These are phyloP conservation scores for Ophiocordyceps australis DNA, from an alignment of 2,329 filamentous ascomycete species.

Conservation along the genomic window DNA sequence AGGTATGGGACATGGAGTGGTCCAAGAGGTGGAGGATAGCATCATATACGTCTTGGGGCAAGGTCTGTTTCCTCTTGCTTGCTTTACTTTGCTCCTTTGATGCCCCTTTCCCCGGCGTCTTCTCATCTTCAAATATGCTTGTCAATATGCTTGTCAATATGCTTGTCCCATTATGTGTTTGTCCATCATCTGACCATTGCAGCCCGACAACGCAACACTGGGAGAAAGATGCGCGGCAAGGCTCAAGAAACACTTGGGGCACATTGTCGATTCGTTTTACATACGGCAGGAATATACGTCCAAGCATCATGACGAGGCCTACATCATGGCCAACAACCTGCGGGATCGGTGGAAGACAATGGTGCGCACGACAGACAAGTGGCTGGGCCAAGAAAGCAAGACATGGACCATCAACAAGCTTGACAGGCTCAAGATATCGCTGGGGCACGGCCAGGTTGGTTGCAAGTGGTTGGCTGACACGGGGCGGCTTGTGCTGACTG, in stretches of 20 bases:
- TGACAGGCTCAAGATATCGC: background rate
- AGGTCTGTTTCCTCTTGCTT: no score
- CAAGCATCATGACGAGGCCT: background rate
- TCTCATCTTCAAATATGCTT: no score
- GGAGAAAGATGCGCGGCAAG: constrained; percentile 1
- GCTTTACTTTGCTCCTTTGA: no score
- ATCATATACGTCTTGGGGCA: no score
- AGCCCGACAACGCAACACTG: background rate
- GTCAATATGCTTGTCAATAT: no score
- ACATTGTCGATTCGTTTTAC: constrained; percentile 2
- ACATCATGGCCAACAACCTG: background rate
- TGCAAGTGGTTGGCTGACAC: background rate
- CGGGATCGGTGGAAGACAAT: background rate
- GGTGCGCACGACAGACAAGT: background rate
- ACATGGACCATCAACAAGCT: background rate
- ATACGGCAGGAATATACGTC: constrained; percentile 1
- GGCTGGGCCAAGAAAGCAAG: background rate
- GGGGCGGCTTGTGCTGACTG: background rate
- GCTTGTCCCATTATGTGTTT: no score
- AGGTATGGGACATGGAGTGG: constrained; percentile 3
- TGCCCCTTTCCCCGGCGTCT: no score
- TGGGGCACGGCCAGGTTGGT: constrained; percentile 1
- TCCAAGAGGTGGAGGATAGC: background rate
- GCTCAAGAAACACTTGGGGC: constrained; percentile 3
- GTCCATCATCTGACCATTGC: no score